Percentiles rank a stretch among this genome's conserved stretches.
Evolutionary conservation across 352 stramenopile genomes (phyloP).

Genomic region (Pelagophyceae sp.): DNA sequence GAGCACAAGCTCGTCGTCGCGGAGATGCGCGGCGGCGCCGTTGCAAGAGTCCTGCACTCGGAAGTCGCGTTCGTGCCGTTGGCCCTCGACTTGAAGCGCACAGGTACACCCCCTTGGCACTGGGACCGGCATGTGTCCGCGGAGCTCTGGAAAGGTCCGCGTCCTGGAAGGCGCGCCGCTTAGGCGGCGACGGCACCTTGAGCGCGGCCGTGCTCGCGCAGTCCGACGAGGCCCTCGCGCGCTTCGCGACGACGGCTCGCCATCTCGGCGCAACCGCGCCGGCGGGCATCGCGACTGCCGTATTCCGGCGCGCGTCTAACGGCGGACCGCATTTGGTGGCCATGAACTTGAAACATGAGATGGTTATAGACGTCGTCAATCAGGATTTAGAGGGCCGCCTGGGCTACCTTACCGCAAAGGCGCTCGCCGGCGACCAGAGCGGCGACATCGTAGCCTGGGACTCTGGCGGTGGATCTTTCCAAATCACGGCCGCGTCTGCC

Average conservation of each 20-base stretch:
- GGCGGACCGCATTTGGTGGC: background rate
- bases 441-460: background rate
- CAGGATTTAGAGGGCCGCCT: background rate
- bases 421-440: background rate
- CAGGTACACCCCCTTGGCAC: no score
- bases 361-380: background rate
- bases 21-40: background rate
- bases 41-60: background rate
- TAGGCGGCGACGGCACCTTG: background rate
- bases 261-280: background rate
- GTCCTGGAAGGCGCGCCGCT: no score
- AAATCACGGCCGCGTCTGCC: background rate
- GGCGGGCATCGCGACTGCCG: slow-evolving; percentile 3
- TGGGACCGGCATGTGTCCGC: no score
- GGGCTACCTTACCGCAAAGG: background rate
- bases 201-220: background rate
- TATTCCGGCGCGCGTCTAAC: slow-evolving; percentile 14
- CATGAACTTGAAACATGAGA: no score
- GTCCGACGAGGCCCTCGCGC: background rate
- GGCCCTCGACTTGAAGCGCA: background rate
- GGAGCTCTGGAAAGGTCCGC: no score
- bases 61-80: background rate
- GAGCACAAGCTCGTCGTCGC: slow-evolving; percentile 14
- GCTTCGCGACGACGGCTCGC: background rate
- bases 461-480: slow-evolving; percentile 9